phyloP scores from a whole-genome alignment of 257 asterid species.

The Verbascum thapsus region DNA sequence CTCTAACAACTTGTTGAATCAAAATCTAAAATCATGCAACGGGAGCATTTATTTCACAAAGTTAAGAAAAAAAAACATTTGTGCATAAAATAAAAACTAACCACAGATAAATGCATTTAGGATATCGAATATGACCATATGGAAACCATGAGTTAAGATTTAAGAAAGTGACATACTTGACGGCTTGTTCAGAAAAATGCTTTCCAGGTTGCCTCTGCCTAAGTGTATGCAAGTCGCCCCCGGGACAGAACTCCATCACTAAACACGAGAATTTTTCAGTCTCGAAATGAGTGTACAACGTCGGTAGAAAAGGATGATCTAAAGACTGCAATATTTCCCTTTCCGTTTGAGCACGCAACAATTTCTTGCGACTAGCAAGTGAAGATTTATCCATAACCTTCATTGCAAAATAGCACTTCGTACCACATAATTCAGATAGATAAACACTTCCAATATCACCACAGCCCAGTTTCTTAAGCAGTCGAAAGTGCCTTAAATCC shows the following conservation, averaged over 20 bases:
- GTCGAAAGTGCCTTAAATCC: slow-evolving; percentile 76
- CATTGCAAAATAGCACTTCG: slow-evolving; percentile 78
- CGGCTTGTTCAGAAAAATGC: slow-evolving; percentile 82
- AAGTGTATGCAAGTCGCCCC: slow-evolving; percentile 81
- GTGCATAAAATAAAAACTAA: neutral
- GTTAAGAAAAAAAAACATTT: neutral
- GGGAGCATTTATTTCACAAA: neutral
- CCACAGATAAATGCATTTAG: slow-evolving; percentile 12
- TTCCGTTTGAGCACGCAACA: slow-evolving; percentile 80
- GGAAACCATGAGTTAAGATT: slow-evolving; percentile 26
- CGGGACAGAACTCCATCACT: slow-evolving; percentile 90
- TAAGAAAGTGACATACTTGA: slow-evolving; percentile 58
- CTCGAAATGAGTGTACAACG: slow-evolving; percentile 68
- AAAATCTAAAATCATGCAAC: slow-evolving; percentile 6
- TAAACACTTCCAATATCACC: slow-evolving; percentile 88
- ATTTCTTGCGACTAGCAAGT: slow-evolving; percentile 75
- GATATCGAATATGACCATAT: slow-evolving; percentile 8
- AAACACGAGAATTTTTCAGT: slow-evolving; percentile 80
- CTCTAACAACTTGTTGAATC: slow-evolving; percentile 5
- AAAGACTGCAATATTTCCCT: slow-evolving; percentile 75
- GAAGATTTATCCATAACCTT: slow-evolving; percentile 83
- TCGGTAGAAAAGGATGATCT: slow-evolving; percentile 82
- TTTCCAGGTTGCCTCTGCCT: slow-evolving; percentile 85
- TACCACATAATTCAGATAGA: slow-evolving; percentile 74
- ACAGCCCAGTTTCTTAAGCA: slow-evolving; percentile 74